Evolutionary conservation across 345 rosid species (phyloP), one percentile per base, ranked within the genome.

Genomic region (Citrus reticulata): DNA sequence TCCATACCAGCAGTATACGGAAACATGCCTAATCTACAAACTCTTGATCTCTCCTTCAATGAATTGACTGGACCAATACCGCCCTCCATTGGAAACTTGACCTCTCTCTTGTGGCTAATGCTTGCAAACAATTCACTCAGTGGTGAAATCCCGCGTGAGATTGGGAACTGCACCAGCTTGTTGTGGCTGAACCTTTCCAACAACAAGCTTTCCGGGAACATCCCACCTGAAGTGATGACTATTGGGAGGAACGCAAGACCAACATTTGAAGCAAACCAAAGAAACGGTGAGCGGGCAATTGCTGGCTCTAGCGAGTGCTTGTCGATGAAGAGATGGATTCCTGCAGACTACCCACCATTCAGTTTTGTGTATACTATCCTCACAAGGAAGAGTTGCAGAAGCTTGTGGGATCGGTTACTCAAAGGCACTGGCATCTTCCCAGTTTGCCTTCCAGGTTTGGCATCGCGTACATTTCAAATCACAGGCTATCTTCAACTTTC

Each of bases 301-400:
- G 87, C 92, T 30, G 92, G 96, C 46, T 89, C 96, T 0, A 89
- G 97, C 1, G 99, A 92, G 85, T 93, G 99, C 82, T 83, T 84
- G 75, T 75, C 89, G 7, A 93, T 95, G 97, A 88, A 0, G 85
- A 91, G 99, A 82, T 95, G 99, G 99, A 93, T 95, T 79, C 98
- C 98, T 34, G 98, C 95, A 29, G 93, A 93, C 78, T 93, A 92
- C 74, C 93, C 93, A 27, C 99, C 99, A 25, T 95, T 95, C 85
- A 91, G 51, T 74, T 95, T 95, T 70, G 95, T 84, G 19, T 91
- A 91, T 35, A 77, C 81, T 14, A 83, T 95, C 61, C 93, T 95
- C 54, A 87, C 92, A 0, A 87, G 92, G 74, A 91, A 88, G 85
- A 93, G 75, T 76, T 95, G 99, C 82, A 83, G 88, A 78, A 89